Evolutionary conservation across 495 filamentous ascomycete genomes (phyloP), one percentile per base, ranked within the genome.

Genomic region (Oidiodendron maius): DNA sequence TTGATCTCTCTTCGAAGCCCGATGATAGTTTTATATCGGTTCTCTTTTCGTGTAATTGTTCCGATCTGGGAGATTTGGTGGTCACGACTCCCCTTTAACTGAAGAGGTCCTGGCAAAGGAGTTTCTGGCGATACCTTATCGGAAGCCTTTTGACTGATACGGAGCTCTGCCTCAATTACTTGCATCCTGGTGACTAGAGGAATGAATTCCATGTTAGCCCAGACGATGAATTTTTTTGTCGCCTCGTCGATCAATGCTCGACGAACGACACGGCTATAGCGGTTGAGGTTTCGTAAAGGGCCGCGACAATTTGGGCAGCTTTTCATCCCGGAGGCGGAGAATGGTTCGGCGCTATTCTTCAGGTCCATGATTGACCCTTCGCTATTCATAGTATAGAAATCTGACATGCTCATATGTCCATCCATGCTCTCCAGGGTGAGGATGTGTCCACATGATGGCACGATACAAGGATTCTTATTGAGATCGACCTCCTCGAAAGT

Each of bases 181-280:
- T 57, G 50, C 21, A 57, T 56, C 17, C 23, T 51, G 9, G 48
- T 48, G n/a, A 68, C 71, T 12, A 87, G 68, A 3, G 65, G 61
- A 21, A 75, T 50, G 55, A 76, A 81, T 37, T 66, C 48, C 3
- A 58, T 55, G 26, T 81, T 77, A 3, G 69, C 66, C 64, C 64
- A 71, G 26, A 76, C 59, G 21, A 80, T 75, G 56, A 89, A 83
- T 48, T 79, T 82, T 60, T 84, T 86, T 0, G 81, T 82, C 0
- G 77, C 65, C 57, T 87, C 81, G 44, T 89, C 81, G 2, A 90
- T 64, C 40, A 78, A 60, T 4, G 75, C 84, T 3, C 79, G 71
- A 28, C 78, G 71, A 22, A 85, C 72, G 5, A 89, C 75, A 17
- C 83, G 72, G 23, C 81, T 76, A 55, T 91, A 89, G 13, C 85